A percentile compares a stretch with the other conserved stretches of the same genome.
Conservation (phyloP, 2,329 filamentous ascomycete species). For the Domatiomyces catenatus region DNA sequence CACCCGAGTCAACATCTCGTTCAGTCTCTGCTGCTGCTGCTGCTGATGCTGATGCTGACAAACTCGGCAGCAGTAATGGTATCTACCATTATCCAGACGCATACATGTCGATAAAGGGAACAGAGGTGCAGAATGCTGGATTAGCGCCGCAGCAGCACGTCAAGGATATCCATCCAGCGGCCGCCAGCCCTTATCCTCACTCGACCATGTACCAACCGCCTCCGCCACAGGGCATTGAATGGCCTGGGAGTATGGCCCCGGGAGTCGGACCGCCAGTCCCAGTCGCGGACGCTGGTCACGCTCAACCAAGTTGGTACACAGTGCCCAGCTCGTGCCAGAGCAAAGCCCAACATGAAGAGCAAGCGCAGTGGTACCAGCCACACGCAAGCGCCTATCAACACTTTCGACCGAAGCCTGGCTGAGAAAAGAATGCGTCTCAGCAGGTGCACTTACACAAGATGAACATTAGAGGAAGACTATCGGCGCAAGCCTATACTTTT, state of each 20-base stretch:
- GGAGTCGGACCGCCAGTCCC: background rate
- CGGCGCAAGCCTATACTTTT: background rate
- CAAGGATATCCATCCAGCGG: background rate
- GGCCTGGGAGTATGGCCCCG: background rate
- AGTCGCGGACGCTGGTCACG: background rate
- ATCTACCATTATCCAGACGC: background rate
- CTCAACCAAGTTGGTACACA: background rate
- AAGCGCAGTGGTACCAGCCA: background rate
- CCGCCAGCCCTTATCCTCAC: background rate
- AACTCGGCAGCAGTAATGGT: background rate
- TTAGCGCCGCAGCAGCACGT: background rate
- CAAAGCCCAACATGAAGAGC: background rate
- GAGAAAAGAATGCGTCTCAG: background rate
- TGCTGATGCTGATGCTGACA: background rate
- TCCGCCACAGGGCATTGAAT: background rate
- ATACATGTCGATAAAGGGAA: background rate
- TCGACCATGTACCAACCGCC: background rate
- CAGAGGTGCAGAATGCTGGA: background rate
- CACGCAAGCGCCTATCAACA: background rate
- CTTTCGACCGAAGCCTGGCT: background rate
- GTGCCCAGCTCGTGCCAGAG: background rate
- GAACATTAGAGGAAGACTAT: background rate
- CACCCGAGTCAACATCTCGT: too few species aligned
- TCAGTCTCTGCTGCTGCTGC: too few species aligned
- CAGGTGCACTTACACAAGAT: background rate